Evolutionary conservation across 1,139 yeast genomes (phyloP), one percentile per base, ranked within the genome.

Genomic region (Lodderomyces jiufengensis): DNA sequence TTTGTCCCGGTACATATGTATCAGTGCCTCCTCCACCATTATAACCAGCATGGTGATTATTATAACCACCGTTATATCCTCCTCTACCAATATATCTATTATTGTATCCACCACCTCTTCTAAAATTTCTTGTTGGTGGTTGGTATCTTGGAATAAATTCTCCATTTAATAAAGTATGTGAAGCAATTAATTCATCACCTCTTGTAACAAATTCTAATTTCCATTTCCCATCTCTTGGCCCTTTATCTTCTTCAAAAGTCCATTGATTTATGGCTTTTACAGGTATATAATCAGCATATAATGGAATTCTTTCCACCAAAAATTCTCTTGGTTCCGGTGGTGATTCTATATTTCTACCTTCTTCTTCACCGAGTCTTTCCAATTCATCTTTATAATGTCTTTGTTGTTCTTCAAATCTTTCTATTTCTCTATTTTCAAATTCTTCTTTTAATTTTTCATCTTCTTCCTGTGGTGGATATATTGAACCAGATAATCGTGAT

Each of bases 151-250:
- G 64, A 31, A 59, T 49, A 33, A 47, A 56, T 32, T 53, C 59
- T 6, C 65, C 63, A 40, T 66, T 65, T 35, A 67, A 49, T 52
- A 70, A 58, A n/a, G 56, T 58, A 42, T 70, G 76, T 5, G 57
- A 53, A 5, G 68, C 75, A 14, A 61, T 55, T 24, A 58, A 51
- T 3, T 62, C 67, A 7, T 36, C 47, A 4, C 59, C 62, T 22
- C 53, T 47, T 11, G 42, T 46, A 27, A 54, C 60, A 42, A 63
- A 70, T 12, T 57, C 58, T 24, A 70, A 52, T 35, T 59, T 60
- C 76, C 76, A 70, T 34, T 65, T 51, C 1, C 73, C 76, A 46
- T 69, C 61, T 30, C 52, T 50, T 7, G 76, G 74, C 8, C 71
- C 72, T 30, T 50, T 51, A 38, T 63, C 68, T 45, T 70, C 76